These are phyloP conservation scores for Aureobasidium sp. DNA, from an alignment of 2,329 filamentous ascomycete species.

Conservation along the genomic window DNA sequence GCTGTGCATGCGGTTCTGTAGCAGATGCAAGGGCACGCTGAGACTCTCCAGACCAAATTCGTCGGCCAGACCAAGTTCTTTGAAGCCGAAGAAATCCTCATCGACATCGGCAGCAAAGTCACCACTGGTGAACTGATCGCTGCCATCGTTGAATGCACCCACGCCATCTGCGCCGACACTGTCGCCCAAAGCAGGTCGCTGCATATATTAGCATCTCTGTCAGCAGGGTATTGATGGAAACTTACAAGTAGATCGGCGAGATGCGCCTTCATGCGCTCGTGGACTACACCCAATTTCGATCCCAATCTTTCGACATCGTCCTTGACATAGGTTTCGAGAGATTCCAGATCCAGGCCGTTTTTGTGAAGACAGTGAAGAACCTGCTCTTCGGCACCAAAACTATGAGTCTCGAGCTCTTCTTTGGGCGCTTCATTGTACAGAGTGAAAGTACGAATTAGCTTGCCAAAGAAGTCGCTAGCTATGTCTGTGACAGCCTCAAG, in stretches of 20 bases:
- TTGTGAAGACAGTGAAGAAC: slow-evolving; percentile 79
- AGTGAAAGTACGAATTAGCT: slow-evolving; percentile 71
- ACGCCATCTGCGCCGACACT: slow-evolving; percentile 75
- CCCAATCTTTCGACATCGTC: slow-evolving; percentile 88
- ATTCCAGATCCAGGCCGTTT: slow-evolving; percentile 74
- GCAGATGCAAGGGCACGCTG: slow-evolving; percentile 85
- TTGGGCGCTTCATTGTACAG: slow-evolving; percentile 79
- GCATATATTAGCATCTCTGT: slow-evolving; percentile 5
- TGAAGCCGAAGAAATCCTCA: slow-evolving; percentile 98
- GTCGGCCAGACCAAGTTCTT: slow-evolving; percentile 82
- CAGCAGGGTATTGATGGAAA: neutral
- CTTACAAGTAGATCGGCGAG: slow-evolving; percentile 74
- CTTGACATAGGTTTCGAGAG: slow-evolving; percentile 77
- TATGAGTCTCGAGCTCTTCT: slow-evolving; percentile 39
- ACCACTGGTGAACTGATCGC: slow-evolving; percentile 91
- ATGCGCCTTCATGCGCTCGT: slow-evolving; percentile 91
- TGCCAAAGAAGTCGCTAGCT: slow-evolving; percentile 81
- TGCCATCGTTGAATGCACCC: slow-evolving; percentile 89
- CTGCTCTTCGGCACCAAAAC: slow-evolving; percentile 77
- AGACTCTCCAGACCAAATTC: slow-evolving; percentile 85
- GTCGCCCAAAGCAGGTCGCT: slow-evolving; percentile 72
- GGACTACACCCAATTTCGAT: slow-evolving; percentile 71
- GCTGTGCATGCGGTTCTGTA: slow-evolving; percentile 83
- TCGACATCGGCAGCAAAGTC: slow-evolving; percentile 97
- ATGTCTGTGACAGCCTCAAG: slow-evolving; percentile 86